Evolutionary conservation across 2,329 filamentous ascomycete genomes (phyloP).

Genomic region (Xylaria sp.): DNA sequence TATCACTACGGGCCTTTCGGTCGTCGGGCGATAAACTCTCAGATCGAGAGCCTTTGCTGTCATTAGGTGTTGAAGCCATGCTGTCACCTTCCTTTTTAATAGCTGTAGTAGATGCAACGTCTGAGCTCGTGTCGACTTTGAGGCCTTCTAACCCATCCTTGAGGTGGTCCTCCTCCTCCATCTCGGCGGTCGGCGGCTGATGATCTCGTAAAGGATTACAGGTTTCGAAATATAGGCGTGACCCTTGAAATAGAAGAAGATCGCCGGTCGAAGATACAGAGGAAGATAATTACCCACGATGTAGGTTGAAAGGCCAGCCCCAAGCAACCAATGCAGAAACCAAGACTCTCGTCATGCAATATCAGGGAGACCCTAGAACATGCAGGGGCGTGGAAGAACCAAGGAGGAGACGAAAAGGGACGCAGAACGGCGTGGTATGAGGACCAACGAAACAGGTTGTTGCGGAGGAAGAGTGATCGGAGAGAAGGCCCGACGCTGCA

Average conservation of each 20-base stretch:
- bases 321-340: slow-evolving; percentile 15
- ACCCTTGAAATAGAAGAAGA: slow-evolving; percentile 4
- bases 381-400: slow-evolving; percentile 15
- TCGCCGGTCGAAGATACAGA: slow-evolving; percentile 12
- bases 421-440: neutral
- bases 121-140: slow-evolving; percentile 49
- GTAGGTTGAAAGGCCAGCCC: slow-evolving; percentile 16
- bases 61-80: slow-evolving; percentile 48
- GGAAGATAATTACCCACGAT: slow-evolving; percentile 9
- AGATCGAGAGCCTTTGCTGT: slow-evolving; percentile 48
- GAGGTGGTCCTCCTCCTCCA: slow-evolving; percentile 42
- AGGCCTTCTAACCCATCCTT: slow-evolving; percentile 48
- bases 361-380: slow-evolving; percentile 13
- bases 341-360: slow-evolving; percentile 13
- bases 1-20: slow-evolving; percentile 54
- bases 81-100: slow-evolving; percentile 49
- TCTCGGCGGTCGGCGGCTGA: slow-evolving; percentile 27
- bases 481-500: neutral
- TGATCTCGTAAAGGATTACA: neutral
- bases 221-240: slow-evolving; percentile 10
- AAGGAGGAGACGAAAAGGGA: neutral
- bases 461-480: slow-evolving; percentile 1
- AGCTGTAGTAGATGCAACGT: slow-evolving; percentile 31
- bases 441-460: neutral
- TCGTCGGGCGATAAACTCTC: slow-evolving; percentile 53